Conservation (phyloP, 192 early-diverging fungal species). For the Rhizoclosmatium globosum region DNA sequence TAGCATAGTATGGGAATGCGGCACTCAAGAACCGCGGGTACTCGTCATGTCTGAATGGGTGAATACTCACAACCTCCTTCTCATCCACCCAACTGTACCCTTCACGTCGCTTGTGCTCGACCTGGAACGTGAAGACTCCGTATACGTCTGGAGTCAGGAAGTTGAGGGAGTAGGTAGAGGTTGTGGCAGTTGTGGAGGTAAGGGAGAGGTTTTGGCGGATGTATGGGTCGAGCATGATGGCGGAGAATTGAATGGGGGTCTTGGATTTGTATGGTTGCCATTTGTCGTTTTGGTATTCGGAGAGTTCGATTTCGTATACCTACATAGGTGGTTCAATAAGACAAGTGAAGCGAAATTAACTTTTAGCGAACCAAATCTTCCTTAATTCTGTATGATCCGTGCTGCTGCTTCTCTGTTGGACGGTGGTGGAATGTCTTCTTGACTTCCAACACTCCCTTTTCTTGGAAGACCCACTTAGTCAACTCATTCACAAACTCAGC, state of each 20-base stretch:
- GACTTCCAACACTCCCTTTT: slow-evolving; percentile 87
- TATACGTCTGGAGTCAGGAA: slow-evolving; percentile 91
- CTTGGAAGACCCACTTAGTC: slow-evolving; percentile 90
- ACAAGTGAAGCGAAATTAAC: slow-evolving; percentile 17
- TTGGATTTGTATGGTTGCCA: slow-evolving; percentile 87
- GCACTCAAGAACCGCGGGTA: slow-evolving; percentile 90
- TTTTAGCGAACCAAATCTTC: slow-evolving; percentile 76
- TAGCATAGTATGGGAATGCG: slow-evolving; percentile 96
- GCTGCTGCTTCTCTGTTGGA: slow-evolving; percentile 67
- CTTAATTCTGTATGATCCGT: slow-evolving; percentile 89
- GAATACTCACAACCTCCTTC: slow-evolving; percentile 80
- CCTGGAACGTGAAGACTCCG: slow-evolving; percentile 96
- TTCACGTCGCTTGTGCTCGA: slow-evolving; percentile 87
- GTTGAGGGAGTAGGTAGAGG: slow-evolving; percentile 50
- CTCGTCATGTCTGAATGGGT: slow-evolving; percentile 95
- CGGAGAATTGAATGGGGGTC: slow-evolving; percentile 86
- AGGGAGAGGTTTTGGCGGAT: slow-evolving; percentile 71
- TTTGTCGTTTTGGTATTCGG: slow-evolving; percentile 76
- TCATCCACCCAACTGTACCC: slow-evolving; percentile 81
- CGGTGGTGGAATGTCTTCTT: slow-evolving; percentile 70
- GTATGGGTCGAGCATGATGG: slow-evolving; percentile 98
- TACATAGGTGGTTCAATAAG: slow-evolving; percentile 32
- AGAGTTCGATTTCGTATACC: slow-evolving; percentile 82
- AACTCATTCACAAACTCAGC: slow-evolving; percentile 76
- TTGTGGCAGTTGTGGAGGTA: slow-evolving; percentile 21